Percentiles rank a stretch among this genome's conserved stretches.
Conservation (phyloP, 73 alveolate species). For the Paramecium primaurelia region DNA sequence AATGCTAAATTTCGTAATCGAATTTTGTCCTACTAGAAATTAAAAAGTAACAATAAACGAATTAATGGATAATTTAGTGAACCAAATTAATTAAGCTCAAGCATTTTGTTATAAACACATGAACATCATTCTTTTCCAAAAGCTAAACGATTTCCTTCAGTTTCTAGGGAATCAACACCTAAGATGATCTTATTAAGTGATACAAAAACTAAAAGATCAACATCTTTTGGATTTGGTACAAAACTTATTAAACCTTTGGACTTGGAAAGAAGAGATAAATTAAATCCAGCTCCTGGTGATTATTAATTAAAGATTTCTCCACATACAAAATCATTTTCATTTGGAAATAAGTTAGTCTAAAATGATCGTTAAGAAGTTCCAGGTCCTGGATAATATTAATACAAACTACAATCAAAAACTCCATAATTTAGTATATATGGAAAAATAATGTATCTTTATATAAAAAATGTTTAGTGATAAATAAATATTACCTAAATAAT, state of each 20-base stretch:
- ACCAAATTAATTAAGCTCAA: background rate
- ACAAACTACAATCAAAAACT: background rate
- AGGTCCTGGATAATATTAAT: constrained; percentile 14
- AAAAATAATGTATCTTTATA: background rate
- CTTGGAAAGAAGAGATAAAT: background rate
- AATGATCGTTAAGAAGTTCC: background rate
- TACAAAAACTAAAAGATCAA: background rate
- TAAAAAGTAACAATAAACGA: background rate
- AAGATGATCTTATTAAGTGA: background rate
- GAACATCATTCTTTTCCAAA: background rate
- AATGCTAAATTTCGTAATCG: background rate
- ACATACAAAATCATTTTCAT: background rate
- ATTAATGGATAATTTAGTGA: background rate
- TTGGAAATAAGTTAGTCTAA: background rate
- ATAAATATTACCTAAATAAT: background rate
- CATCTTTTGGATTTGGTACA: constrained; percentile 39
- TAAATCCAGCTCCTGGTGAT: constrained; percentile 37
- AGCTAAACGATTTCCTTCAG: background rate
- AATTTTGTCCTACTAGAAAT: background rate
- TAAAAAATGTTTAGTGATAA: background rate
- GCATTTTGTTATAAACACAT: background rate
- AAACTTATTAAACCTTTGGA: background rate
- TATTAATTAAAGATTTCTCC: background rate
- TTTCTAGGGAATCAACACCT: background rate
- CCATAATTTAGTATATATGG: constrained; percentile 27